phyloP scores from a whole-genome alignment of 169 alveolate genomes.

The Amoebophrya sp. region DNA sequence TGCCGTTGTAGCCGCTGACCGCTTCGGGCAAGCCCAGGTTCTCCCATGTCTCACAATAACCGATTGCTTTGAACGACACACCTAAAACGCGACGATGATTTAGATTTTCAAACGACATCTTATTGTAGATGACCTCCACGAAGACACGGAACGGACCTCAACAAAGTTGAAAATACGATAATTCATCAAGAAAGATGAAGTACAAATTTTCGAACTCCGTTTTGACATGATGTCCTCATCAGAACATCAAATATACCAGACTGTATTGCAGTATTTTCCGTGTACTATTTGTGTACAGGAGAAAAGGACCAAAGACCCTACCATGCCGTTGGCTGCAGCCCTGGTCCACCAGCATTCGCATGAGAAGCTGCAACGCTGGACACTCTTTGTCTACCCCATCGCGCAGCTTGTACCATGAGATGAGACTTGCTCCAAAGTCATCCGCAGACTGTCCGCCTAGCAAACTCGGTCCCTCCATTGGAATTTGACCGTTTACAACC shows the following conservation, averaged over 20 bases:
- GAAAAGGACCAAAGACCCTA: too few relatives aligned
- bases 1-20: neutral
- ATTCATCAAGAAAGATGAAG: neutral
- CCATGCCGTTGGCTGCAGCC: neutral
- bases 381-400: neutral
- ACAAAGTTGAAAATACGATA: neutral
- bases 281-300: too few relatives aligned
- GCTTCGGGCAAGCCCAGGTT: neutral
- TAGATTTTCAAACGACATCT: neutral
- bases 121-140: too few relatives aligned
- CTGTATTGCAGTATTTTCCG: too few relatives aligned
- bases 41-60: conserved; percentile 4
- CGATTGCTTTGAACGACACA: conserved; percentile 2
- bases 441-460: neutral
- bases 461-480: neutral
- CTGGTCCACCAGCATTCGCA: neutral
- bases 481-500: neutral
- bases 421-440: neutral
- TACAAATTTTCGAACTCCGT: neutral
- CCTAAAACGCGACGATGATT: neutral
- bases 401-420: neutral
- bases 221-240: too few relatives aligned
- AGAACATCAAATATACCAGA: too few relatives aligned
- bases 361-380: neutral
- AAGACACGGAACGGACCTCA: too few relatives aligned